phyloP scores from a whole-genome alignment of 108 stramenopile genomes.

The Nitzschia sp. region DNA sequence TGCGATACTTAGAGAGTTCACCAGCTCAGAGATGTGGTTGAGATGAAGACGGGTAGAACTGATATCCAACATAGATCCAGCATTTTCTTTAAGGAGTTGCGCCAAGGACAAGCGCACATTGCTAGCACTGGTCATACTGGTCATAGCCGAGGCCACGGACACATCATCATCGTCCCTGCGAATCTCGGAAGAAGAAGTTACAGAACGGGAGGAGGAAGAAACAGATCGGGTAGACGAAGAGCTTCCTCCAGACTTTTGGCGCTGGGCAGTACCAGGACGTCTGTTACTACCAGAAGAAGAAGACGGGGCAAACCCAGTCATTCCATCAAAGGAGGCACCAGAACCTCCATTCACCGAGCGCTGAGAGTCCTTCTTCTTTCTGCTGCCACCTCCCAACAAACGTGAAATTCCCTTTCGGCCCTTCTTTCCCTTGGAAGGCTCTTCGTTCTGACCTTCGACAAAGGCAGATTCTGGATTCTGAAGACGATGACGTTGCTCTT shows the following conservation, averaged over 20 bases:
- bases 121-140: conserved; percentile 20
- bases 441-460: conserved; percentile 21
- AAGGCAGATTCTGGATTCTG: conserved; percentile 17
- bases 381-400: conserved; percentile 9
- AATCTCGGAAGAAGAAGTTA: conserved; percentile 23
- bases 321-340: conserved; percentile 18
- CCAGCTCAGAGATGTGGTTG: conserved; percentile 37
- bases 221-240: background rate
- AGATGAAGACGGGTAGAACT: conserved; percentile 36
- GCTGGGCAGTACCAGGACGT: background rate
- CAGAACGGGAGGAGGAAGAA: background rate
- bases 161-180: conserved; percentile 30
- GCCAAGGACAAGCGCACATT: conserved; percentile 14
- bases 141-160: conserved; percentile 33
- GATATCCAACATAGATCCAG: conserved; percentile 27
- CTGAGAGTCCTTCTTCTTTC: conserved; percentile 3
- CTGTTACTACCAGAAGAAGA: background rate
- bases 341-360: background rate
- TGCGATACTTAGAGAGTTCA: conserved; percentile 29
- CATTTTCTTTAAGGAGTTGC: conserved; percentile 16
- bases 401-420: conserved; percentile 18
- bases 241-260: background rate
- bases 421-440: conserved; percentile 12
- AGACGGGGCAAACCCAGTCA: conserved; percentile 22
- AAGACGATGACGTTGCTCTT: background rate